A percentile compares a stretch with the other conserved stretches of the same genome.
Conservation (phyloP, 2,329 filamentous ascomycete species). For the Penicillium sp. region DNA sequence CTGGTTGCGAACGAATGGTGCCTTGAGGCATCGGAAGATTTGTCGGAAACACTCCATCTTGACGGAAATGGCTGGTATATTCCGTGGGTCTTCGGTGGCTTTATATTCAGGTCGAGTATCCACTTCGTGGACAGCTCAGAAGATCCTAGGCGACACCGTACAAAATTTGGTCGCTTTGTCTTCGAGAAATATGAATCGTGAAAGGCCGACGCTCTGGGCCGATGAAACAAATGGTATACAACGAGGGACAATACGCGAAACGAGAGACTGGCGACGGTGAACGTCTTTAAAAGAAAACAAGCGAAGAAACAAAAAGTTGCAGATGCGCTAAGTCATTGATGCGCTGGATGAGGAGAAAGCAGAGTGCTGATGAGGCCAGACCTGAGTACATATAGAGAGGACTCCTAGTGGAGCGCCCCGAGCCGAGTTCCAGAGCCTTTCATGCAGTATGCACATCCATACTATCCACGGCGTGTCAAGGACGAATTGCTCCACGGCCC, state of each 20-base stretch:
- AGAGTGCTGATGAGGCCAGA: constrained; percentile 11
- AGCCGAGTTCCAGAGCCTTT: constrained; percentile 23
- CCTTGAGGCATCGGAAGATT: constrained; percentile 42
- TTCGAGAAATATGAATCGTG: constrained; percentile 16
- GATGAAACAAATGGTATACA: constrained; percentile 28
- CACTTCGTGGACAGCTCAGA: neutral
- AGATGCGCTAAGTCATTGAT: constrained; percentile 39
- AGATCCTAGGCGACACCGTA: neutral
- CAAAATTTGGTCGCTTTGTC: constrained; percentile 11
- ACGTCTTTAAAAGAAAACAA: constrained; percentile 24
- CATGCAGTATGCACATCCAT: constrained; percentile 37
- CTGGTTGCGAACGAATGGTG: constrained; percentile 40
- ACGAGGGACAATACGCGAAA: constrained; percentile 34
- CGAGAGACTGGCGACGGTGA: constrained; percentile 28
- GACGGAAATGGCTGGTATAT: constrained; percentile 7
- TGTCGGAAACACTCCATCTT: constrained; percentile 47
- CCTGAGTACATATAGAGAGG: constrained; percentile 31
- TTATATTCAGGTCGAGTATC: constrained; percentile 15
- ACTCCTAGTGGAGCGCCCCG: constrained; percentile 8
- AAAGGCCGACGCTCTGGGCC: constrained; percentile 22
- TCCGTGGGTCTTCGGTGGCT: neutral
- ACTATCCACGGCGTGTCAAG: constrained; percentile 30
- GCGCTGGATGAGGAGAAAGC: constrained; percentile 23
- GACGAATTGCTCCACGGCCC: constrained; percentile 30
- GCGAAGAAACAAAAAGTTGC: constrained; percentile 21